A percentile compares a stretch with the other conserved stretches of the same genome.
Conservation (phyloP, 1,284 basidiomycete species). For the Rhizopogon hawkerae region DNA sequence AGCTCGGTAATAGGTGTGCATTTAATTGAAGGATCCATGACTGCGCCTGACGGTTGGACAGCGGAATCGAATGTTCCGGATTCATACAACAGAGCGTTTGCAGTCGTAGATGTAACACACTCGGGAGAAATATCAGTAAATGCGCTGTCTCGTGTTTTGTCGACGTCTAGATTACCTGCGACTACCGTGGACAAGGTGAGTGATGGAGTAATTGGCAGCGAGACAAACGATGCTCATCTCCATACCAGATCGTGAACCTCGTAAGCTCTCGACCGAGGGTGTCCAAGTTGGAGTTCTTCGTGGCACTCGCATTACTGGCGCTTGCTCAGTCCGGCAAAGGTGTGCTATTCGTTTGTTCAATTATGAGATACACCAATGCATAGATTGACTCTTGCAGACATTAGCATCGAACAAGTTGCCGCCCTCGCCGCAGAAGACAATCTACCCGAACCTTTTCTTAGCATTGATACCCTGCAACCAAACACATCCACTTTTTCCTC, state of each 20-base stretch:
- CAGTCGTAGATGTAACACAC: slow-evolving; percentile 57
- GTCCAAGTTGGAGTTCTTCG: slow-evolving; percentile 80
- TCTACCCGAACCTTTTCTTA: slow-evolving; percentile 59
- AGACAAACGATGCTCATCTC: neutral
- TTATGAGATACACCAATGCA: slow-evolving; percentile 3
- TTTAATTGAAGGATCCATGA: neutral
- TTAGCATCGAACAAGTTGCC: slow-evolving; percentile 77
- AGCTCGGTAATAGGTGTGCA: slow-evolving; percentile 59
- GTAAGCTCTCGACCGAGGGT: slow-evolving; percentile 71
- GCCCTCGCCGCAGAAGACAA: slow-evolving; percentile 62
- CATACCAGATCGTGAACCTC: slow-evolving; percentile 67
- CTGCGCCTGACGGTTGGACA: slow-evolving; percentile 23
- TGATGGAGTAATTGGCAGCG: neutral
- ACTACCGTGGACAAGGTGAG: slow-evolving; percentile 73
- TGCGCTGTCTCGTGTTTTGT: slow-evolving; percentile 68
- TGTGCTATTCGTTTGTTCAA: slow-evolving; percentile 22
- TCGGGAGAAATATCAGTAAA: slow-evolving; percentile 74
- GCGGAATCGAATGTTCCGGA: slow-evolving; percentile 74
- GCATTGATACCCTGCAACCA: slow-evolving; percentile 49
- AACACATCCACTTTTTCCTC: slow-evolving; percentile 41
- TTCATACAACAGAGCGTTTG: slow-evolving; percentile 67
- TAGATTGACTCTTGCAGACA: slow-evolving; percentile 37
- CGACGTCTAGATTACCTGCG: slow-evolving; percentile 70
- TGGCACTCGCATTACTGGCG: slow-evolving; percentile 78
- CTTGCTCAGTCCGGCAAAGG: slow-evolving; percentile 78